Evolutionary conservation across 352 stramenopile species (phyloP).

Genomic region (Phytophthora ohioensis): DNA sequence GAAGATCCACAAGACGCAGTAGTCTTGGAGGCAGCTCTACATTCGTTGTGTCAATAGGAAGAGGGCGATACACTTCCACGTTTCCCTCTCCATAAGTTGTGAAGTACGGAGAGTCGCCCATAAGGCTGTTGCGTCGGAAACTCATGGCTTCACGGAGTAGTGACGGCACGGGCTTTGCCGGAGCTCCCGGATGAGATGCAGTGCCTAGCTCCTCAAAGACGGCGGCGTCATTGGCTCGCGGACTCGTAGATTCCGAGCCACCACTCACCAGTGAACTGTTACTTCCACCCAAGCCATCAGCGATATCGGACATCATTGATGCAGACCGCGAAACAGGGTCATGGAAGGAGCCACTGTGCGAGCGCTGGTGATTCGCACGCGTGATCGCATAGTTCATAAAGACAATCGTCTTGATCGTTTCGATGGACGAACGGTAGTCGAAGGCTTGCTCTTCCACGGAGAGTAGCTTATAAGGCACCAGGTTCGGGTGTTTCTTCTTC

Average conservation of each 20-base stretch:
- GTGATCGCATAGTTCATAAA: constrained; percentile 91
- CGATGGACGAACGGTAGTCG: constrained; percentile 87
- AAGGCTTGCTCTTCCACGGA: constrained; percentile 85
- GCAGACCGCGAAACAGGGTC: constrained; percentile 71
- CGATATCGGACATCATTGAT: constrained; percentile 70
- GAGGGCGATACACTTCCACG: constrained; percentile 72
- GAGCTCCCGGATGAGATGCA: constrained; percentile 38
- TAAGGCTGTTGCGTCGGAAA: constrained; percentile 79
- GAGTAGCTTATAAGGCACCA: constrained; percentile 85
- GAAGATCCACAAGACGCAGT: constrained; percentile 78
- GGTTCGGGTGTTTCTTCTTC: constrained; percentile 81
- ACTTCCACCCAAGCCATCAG: constrained; percentile 38
- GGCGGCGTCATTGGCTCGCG: constrained; percentile 35
- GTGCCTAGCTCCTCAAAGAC: constrained; percentile 43
- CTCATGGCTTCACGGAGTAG: constrained; percentile 78
- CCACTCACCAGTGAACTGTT: constrained; percentile 43
- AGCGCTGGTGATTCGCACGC: constrained; percentile 49
- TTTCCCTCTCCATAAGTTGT: constrained; percentile 71
- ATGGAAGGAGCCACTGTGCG: constrained; percentile 64
- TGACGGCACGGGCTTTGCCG: constrained; percentile 59
- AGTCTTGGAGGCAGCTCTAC: constrained; percentile 73
- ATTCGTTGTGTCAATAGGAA: constrained; percentile 81
- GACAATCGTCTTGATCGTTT: constrained; percentile 90
- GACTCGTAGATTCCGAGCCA: constrained; percentile 36
- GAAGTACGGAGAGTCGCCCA: constrained; percentile 83